These are phyloP conservation scores for Lepiota venenata DNA, from an alignment of 768 basidiomycete genomes.

Conservation along the genomic window DNA sequence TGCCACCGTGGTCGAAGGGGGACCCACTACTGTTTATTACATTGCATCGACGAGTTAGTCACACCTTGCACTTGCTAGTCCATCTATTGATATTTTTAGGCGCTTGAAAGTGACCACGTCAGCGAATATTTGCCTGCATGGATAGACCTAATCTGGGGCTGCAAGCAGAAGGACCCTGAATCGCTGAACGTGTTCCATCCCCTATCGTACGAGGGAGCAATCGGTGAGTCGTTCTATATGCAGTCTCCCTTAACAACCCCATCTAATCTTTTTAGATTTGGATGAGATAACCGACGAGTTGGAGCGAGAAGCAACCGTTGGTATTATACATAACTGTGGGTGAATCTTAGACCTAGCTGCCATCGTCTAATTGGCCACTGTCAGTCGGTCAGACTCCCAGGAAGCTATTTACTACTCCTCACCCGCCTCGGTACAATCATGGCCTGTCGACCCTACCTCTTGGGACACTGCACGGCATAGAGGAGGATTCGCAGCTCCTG, in stretches of 20 bases:
- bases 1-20: constrained; percentile 86
- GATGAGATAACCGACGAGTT: constrained; percentile 83
- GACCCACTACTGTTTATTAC: constrained; percentile 83
- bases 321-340: constrained; percentile 92
- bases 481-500: constrained; percentile 77
- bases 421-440: constrained; percentile 72
- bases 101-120: constrained; percentile 84
- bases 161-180: constrained; percentile 74
- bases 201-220: constrained; percentile 87
- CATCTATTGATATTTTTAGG: constrained; percentile 39
- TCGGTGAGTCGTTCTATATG: constrained; percentile 43
- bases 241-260: background rate
- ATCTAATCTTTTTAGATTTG: constrained; percentile 50
- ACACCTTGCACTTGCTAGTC: background rate
- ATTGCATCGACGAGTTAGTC: constrained; percentile 66
- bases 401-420: constrained; percentile 74
- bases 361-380: background rate
- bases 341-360: background rate
- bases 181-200: constrained; percentile 90
- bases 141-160: constrained; percentile 95
- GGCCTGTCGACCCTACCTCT: constrained; percentile 73
- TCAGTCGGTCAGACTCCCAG: constrained; percentile 89
- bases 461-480: constrained; percentile 70
- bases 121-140: constrained; percentile 81
- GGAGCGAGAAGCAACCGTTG: constrained; percentile 89